Evolutionary conservation across 495 filamentous ascomycete genomes (phyloP).

Genomic region (Immersiella caudata): DNA sequence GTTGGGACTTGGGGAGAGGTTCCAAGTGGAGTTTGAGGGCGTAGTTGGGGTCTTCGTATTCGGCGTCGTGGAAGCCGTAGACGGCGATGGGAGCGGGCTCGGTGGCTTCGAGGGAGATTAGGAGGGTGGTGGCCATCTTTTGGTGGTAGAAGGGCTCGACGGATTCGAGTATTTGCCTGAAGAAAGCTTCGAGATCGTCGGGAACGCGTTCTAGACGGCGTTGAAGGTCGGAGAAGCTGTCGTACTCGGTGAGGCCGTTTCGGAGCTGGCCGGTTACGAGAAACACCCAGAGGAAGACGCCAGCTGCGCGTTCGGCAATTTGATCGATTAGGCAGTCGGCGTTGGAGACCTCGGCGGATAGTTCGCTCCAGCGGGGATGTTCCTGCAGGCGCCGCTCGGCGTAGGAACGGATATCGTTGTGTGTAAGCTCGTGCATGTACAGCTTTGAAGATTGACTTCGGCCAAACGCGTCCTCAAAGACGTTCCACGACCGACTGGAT

Average conservation of each 20-base stretch:
- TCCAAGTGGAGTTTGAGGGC: slow-evolving; percentile 7
- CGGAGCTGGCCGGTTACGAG: slow-evolving; percentile 39
- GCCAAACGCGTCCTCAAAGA: slow-evolving; percentile 47
- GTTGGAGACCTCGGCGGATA: not conserved
- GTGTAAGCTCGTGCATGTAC: slow-evolving; percentile 31
- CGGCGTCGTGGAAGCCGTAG: slow-evolving; percentile 24
- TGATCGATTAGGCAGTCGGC: slow-evolving; percentile 24
- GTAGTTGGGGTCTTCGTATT: slow-evolving; percentile 24
- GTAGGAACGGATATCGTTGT: slow-evolving; percentile 33
- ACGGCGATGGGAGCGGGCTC: slow-evolving; percentile 19
- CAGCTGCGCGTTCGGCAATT: slow-evolving; percentile 36
- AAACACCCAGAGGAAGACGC: slow-evolving; percentile 51
- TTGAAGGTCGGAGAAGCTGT: slow-evolving; percentile 32
- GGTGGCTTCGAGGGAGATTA: slow-evolving; percentile 14
- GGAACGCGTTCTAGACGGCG: slow-evolving; percentile 34
- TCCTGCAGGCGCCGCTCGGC: slow-evolving; percentile 6
- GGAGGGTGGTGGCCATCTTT: slow-evolving; percentile 20
- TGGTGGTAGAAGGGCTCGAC: slow-evolving; percentile 28
- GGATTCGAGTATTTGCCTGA: slow-evolving; percentile 29
- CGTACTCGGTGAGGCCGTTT: slow-evolving; percentile 37
- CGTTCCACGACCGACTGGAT: slow-evolving; percentile 54
- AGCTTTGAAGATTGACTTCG: slow-evolving; percentile 15
- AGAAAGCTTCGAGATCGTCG: slow-evolving; percentile 33
- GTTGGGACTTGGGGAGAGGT: slow-evolving; percentile 4
- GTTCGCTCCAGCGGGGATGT: slow-evolving; percentile 11